Base-by-base conservation (phyloP, 768 basidiomycete species). In the Auricularia sp. region DNA sequence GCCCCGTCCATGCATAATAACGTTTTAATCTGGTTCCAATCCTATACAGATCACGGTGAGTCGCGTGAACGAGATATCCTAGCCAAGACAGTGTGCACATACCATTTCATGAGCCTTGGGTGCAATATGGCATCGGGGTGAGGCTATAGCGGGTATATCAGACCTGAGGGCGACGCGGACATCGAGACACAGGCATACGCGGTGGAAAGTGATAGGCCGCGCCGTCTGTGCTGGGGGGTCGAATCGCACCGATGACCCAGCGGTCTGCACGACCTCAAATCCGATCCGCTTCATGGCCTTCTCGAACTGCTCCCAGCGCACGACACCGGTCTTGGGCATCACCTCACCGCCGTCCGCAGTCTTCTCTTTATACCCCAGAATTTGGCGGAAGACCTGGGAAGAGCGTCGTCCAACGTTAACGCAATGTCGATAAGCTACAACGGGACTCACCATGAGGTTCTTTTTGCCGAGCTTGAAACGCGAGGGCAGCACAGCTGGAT, bases 201-300 rank as follows among this genome's bases (percentile, higher is more conserved):
- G 54, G 18, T 64, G 63, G 36, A 64, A 64, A 16, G 53, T 64
- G 34, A 64, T 64, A 6, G 63, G 63, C 29, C 63, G 63, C 16
- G 63, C 63, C 16, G 14, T 36, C 23, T 23, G 35, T 2, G 56
- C 63, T 3, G 56, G 63, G 58, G 63, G 63, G 16, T 64, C 63
- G 36, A 64, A 64, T 2, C 63, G 34, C 35, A 64, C 63, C 6
- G 63, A 64, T 8, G 63, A 64, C 7, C 63, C 63, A 12, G 51
- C 63, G 1, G 63, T 64, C 56, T 64, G 63, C 23, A 64, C 33
- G 23, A 64, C 63, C 4, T 64, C 29, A 18, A 64, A 64, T 18
- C 63, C 63, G 35, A 44, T 33, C 12, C 54, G 63, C 35, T 36
- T 39, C 63, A 64, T 64, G 8, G 63, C 63, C 63, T 64, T 53